Conservation (phyloP, 2,329 filamentous ascomycete genomes). For the Colletotrichum truncatum region DNA sequence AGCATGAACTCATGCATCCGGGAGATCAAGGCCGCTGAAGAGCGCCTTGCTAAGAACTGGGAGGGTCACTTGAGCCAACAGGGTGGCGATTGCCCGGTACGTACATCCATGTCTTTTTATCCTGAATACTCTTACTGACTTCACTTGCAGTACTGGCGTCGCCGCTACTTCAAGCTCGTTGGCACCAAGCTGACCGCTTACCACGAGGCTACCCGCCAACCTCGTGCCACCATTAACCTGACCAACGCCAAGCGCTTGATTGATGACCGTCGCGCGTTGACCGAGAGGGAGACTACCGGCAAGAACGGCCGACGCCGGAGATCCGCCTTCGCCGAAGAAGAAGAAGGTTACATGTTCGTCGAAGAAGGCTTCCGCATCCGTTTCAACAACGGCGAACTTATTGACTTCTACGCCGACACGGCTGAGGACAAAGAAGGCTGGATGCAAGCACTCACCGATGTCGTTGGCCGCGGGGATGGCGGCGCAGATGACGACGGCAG, state of each 20-base stretch:
- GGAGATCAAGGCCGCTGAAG: constrained; percentile 91
- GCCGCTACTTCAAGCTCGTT: constrained; percentile 94
- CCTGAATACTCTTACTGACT: constrained; percentile 47
- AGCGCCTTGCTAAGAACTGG: constrained; percentile 78
- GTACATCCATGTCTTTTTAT: constrained; percentile 47
- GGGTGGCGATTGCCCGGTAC: constrained; percentile 95
- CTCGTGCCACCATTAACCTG: constrained; percentile 95
- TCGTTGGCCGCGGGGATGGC: constrained; percentile 64
- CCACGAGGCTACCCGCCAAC: constrained; percentile 94
- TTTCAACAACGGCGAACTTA: constrained; percentile 97
- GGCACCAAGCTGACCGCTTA: constrained; percentile 94
- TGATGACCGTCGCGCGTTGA: constrained; percentile 86
- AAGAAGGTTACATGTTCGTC: constrained; percentile 99
- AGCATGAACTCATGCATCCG: constrained; percentile 97
- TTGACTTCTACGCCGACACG: constrained; percentile 97
- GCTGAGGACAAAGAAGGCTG: constrained; percentile 89
- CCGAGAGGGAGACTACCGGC: constrained; percentile 82
- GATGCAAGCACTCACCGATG: constrained; percentile 88
- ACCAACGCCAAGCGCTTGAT: constrained; percentile 93
- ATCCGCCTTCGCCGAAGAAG: constrained; percentile 96
- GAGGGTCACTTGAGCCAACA: constrained; percentile 95
- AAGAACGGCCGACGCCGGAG: constrained; percentile 84
- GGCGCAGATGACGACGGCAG: constrained; percentile 54
- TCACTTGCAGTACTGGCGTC: constrained; percentile 84
- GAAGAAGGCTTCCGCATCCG: constrained; percentile 99